A percentile compares a stretch with the other conserved stretches of the same genome.
These are phyloP conservation scores for Ophiosphaerella herpotricha DNA, from an alignment of 2,329 filamentous ascomycete genomes.

Conservation along the genomic window DNA sequence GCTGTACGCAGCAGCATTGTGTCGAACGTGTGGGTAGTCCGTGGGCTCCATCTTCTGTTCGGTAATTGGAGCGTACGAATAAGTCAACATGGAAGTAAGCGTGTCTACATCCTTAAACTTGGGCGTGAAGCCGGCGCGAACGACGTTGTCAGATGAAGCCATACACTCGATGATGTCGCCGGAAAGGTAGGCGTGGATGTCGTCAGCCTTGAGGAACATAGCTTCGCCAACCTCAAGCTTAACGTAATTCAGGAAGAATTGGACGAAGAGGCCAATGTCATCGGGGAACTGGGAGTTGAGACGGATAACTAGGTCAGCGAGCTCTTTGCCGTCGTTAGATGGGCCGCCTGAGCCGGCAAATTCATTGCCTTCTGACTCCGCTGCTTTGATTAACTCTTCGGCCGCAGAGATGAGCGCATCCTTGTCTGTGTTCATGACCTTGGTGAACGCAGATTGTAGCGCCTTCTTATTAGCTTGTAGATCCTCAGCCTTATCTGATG, in stretches of 20 bases:
- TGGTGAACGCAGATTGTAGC: conserved; percentile 74
- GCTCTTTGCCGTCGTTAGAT: conserved; percentile 69
- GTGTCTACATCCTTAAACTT: conserved; percentile 98
- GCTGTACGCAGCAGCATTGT: conserved; percentile 82
- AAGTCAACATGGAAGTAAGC: conserved; percentile 88
- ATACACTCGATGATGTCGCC: conserved; percentile 99
- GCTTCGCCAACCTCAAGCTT: conserved; percentile 86
- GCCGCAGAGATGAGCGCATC: conserved; percentile 68
- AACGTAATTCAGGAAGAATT: conserved; percentile 97
- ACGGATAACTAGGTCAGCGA: conserved; percentile 76
- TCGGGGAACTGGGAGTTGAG: conserved; percentile 80
- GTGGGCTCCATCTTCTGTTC: conserved; percentile 90
- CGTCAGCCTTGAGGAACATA: conserved; percentile 93
- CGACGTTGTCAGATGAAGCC: conserved; percentile 98
- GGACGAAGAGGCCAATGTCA: conserved; percentile 91
- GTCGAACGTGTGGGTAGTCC: conserved; percentile 82
- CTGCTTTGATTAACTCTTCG: conserved; percentile 71
- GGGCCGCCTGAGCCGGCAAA: conserved; percentile 76
- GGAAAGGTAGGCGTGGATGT: conserved; percentile 93
- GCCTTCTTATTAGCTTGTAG: conserved; percentile 71
- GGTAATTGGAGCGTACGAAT: conserved; percentile 90
- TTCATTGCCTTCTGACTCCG: conserved; percentile 67
- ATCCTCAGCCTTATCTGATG: conserved; percentile 52
- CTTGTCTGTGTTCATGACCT: conserved; percentile 77
- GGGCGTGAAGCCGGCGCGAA: conserved; percentile 94